Base-by-base conservation (phyloP, 1,284 basidiomycete genomes). In the Nidula niveotomentosa region DNA sequence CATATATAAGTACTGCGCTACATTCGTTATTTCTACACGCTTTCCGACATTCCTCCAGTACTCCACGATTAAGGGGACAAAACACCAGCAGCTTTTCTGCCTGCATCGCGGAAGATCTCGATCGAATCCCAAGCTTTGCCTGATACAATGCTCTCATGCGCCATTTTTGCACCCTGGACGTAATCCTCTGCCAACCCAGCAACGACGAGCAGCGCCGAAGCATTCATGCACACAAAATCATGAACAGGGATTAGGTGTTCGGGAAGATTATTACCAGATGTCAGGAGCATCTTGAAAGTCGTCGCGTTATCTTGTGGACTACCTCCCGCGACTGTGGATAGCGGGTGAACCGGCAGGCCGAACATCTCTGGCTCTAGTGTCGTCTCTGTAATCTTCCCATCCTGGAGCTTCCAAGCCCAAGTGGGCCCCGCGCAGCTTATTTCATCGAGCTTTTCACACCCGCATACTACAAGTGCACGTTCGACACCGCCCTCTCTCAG, bases 351-450 rank as follows among this genome's bases (percentile, higher is more conserved):
- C 2, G 76, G 66, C 3, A 96, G 76, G 0, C 93, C 94, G 65
- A 96, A 96, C 54, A 85, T 77, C 62, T 75, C 64, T 1, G 87
- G 86, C 50, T 74, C 74, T 30, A 90, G 64, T 12, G 74, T 78
- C 39, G 65, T 71, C 62, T 84, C 78, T 0, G 72, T 77, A 59
- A 90, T 79, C 35, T 67, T 56, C 17, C 84, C 86, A 54, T 86
- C 75, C 33, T 69, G 69, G 36, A 91, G 73, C 62, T 86, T 81
- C 81, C 83, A 87, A 12, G 85, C 90, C 74, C 86, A 83, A 8
- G 95, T 96, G n/a, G 89, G 84, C 0, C 96, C 96, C 4, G 88
- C 94, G 66, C 92, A 93, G 65, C 90, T 93, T 66, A 99, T 94
- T 77, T 99, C 96, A 70, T 98, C 96, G 45, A 99, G 79, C 1